phyloP scores from a whole-genome alignment of 2,329 filamentous ascomycete species.

The Fusarium xylarioides region DNA sequence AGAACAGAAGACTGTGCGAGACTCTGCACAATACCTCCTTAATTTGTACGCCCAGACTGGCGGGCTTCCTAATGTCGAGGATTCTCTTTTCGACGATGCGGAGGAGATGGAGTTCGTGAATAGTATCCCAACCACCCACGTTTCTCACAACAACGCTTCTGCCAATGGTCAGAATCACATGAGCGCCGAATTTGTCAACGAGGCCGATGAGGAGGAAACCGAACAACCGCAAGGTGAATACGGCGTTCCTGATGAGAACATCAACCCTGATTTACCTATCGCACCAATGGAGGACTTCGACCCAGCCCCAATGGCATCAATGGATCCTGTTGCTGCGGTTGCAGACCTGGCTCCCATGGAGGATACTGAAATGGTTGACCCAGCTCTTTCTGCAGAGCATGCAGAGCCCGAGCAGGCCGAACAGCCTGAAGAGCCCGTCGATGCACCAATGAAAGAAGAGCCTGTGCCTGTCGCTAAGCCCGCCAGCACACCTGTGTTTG shows the following conservation, averaged over 20 bases:
- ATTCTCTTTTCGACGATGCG: slow-evolving; percentile 44
- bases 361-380: slow-evolving; percentile 32
- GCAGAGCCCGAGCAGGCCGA: not conserved
- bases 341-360: slow-evolving; percentile 16
- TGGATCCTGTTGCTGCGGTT: slow-evolving; percentile 19
- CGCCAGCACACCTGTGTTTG: slow-evolving; percentile 6
- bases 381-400: slow-evolving; percentile 29
- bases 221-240: slow-evolving; percentile 21
- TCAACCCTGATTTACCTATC: slow-evolving; percentile 38
- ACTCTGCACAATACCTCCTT: slow-evolving; percentile 49
- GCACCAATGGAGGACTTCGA: slow-evolving; percentile 45
- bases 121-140: slow-evolving; percentile 27
- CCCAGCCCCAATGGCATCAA: slow-evolving; percentile 19
- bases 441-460: slow-evolving; percentile 3
- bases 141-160: slow-evolving; percentile 9
- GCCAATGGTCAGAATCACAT: slow-evolving; percentile 10
- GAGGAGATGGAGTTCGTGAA: slow-evolving; percentile 47
- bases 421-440: not conserved
- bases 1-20: slow-evolving; percentile 45
- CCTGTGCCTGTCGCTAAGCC: slow-evolving; percentile 18
- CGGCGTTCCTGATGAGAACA: slow-evolving; percentile 34
- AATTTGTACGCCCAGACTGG: slow-evolving; percentile 48
- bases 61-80: slow-evolving; percentile 47
- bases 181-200: slow-evolving; percentile 45
- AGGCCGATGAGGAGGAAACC: slow-evolving; percentile 43